These are phyloP conservation scores for Hypoxylon sp. DNA, from an alignment of 2,329 filamentous ascomycete species.

Conservation along the genomic window DNA sequence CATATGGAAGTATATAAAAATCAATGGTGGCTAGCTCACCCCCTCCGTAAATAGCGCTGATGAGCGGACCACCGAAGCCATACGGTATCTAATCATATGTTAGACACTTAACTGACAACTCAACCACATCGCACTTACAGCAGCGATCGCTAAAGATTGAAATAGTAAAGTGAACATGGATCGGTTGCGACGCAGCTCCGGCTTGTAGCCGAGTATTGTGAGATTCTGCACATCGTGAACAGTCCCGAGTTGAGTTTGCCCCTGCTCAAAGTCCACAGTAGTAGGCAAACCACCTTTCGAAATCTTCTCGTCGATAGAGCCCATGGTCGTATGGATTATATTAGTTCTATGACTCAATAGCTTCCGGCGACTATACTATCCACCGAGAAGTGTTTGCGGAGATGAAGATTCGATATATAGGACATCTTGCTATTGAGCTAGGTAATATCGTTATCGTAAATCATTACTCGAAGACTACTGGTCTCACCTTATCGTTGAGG, in stretches of 20 bases:
- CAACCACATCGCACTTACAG: conserved; percentile 52
- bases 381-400: neutral
- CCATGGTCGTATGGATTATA: conserved; percentile 23
- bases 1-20: neutral
- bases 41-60: conserved; percentile 58
- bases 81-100: conserved; percentile 63
- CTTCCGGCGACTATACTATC: neutral
- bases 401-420: conserved; percentile 2
- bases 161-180: conserved; percentile 73
- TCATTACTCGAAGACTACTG: conserved; percentile 2
- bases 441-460: conserved; percentile 14
- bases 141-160: conserved; percentile 72
- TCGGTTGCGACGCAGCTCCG: conserved; percentile 70
- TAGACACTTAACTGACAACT: neutral
- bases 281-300: conserved; percentile 7
- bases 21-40: conserved; percentile 46
- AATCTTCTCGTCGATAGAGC: conserved; percentile 36
- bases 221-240: conserved; percentile 53
- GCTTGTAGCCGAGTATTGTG: conserved; percentile 68
- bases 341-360: neutral
- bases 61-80: conserved; percentile 60
- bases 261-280: conserved; percentile 34
- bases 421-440: conserved; percentile 10
- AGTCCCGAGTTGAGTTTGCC: conserved; percentile 42
- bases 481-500: conserved; percentile 30